phyloP scores from a whole-genome alignment of 768 basidiomycete species.

The Grammothele lineata region DNA sequence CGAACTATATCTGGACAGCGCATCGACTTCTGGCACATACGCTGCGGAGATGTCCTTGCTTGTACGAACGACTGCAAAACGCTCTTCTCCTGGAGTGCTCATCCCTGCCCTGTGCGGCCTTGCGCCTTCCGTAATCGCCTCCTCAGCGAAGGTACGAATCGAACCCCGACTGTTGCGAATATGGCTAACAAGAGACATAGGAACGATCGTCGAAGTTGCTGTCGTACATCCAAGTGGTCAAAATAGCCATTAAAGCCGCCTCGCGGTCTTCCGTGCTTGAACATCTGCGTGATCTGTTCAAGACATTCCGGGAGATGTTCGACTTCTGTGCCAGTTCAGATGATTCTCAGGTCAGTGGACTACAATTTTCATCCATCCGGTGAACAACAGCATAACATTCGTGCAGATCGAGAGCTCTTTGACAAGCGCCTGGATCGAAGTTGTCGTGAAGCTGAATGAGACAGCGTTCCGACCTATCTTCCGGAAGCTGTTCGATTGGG shows the following conservation, averaged over 20 bases:
- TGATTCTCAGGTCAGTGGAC: background rate
- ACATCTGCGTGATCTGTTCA: constrained; percentile 64
- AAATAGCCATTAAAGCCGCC: constrained; percentile 59
- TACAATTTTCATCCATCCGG: too few species aligned
- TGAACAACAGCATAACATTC: too few species aligned
- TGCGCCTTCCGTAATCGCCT: constrained; percentile 34
- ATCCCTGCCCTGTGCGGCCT: constrained; percentile 59
- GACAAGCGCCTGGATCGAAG: constrained; percentile 77
- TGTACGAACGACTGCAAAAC: constrained; percentile 66
- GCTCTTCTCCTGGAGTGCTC: constrained; percentile 59
- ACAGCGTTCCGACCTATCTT: constrained; percentile 88
- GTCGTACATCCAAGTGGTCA: constrained; percentile 67
- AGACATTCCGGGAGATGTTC: constrained; percentile 75
- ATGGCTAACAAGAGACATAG: too few species aligned
- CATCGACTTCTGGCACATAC: constrained; percentile 28
- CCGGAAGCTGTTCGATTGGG: constrained; percentile 93
- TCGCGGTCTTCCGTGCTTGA: constrained; percentile 61
- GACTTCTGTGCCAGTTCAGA: constrained; percentile 34
- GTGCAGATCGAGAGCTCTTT: constrained; percentile 48
- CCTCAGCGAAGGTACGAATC: background rate
- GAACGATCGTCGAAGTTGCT: constrained; percentile 15
- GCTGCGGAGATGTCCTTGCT: constrained; percentile 37
- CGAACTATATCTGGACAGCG: constrained; percentile 49
- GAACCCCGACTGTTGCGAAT: background rate
- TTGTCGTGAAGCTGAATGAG: constrained; percentile 92